Evolutionary conservation across 176 grass and related monocot species (phyloP), one percentile per base, ranked within the genome.

Genomic region (Puya raimondii): DNA sequence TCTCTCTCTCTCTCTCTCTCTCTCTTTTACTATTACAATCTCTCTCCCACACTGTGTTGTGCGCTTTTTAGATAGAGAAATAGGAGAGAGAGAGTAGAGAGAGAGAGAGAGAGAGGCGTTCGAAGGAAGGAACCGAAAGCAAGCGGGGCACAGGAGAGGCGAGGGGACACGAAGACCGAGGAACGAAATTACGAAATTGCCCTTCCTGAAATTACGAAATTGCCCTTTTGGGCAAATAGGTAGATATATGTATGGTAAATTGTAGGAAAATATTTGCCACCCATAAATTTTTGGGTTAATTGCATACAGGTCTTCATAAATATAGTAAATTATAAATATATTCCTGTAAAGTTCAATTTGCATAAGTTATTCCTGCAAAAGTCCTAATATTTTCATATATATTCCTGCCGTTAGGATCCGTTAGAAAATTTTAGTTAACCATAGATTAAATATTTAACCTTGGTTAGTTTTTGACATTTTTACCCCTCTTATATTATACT

Each of bases 41-140:
- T 10, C n/a, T 16, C 14, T 20, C 17, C 3, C 11, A 25, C 59
- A 1, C 3, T 10, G 9, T 64, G 17, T 9, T 16, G 59, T n/a
- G 12, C 59, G 11, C 59, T 48, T 12, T 48, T 14, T 3, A 13
- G 14, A 57, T 13, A 42, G 54, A 16, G 21, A 26, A n/a, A 12
- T 5, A 33, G 9, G 49, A 16, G 68, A 26, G 11, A 17, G 20
- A 51, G 64, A 22, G 27, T n/a, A 67, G 16, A 18, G 26, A 27
- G 49, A 47, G 23, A 11, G 23, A 29, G n/a, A 11, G 64, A 1
- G 2, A 7, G 3, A 51, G 64, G 15, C 75, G 11, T 84, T 2
- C 17, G 26, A 71, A 20, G 29, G 65, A 65, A 74, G 74, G 69
- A 2, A 49, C 48, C 10, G 52, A 12, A 18, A 83, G 69, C 80